These are phyloP conservation scores for Somion occarium DNA, from an alignment of 1,284 basidiomycete species.

Conservation along the genomic window DNA sequence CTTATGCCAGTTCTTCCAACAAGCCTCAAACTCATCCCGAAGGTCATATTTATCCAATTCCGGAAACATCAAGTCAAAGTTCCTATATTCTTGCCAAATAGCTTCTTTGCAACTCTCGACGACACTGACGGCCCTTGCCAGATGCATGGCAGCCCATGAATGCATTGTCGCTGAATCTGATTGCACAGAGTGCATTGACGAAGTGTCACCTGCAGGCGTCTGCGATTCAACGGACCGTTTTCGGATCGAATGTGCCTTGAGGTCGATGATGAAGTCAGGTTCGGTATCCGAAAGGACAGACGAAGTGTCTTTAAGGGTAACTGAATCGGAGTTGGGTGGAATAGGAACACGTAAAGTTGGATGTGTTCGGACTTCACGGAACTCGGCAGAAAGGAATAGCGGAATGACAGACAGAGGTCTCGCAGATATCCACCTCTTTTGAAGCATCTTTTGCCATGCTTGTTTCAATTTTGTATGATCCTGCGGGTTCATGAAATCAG, in stretches of 20 bases:
- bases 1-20: slow-evolving; percentile 69
- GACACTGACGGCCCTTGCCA: slow-evolving; percentile 50
- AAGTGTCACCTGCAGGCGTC: background rate
- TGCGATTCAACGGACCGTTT: background rate
- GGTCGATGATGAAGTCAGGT: slow-evolving; percentile 6
- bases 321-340: slow-evolving; percentile 40
- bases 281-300: background rate
- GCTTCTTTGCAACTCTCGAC: slow-evolving; percentile 61
- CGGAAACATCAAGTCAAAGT: background rate
- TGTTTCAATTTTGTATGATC: slow-evolving; percentile 59
- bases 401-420: slow-evolving; percentile 58
- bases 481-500: slow-evolving; percentile 36
- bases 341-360: slow-evolving; percentile 50
- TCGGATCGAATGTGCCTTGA: background rate
- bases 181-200: background rate
- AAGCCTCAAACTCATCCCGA: slow-evolving; percentile 57
- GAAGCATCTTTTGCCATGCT: slow-evolving; percentile 69
- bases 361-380: slow-evolving; percentile 47
- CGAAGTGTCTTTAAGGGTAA: background rate
- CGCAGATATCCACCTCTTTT: slow-evolving; percentile 49
- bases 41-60: slow-evolving; percentile 22
- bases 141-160: slow-evolving; percentile 52
- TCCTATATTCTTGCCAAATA: slow-evolving; percentile 57
- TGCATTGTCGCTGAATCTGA: slow-evolving; percentile 7
- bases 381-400: slow-evolving; percentile 60